A percentile compares a stretch with the other conserved stretches of the same genome.
These are phyloP conservation scores for Fusarium sp. DNA, from an alignment of 2,329 filamentous ascomycete genomes.

Conservation along the genomic window DNA sequence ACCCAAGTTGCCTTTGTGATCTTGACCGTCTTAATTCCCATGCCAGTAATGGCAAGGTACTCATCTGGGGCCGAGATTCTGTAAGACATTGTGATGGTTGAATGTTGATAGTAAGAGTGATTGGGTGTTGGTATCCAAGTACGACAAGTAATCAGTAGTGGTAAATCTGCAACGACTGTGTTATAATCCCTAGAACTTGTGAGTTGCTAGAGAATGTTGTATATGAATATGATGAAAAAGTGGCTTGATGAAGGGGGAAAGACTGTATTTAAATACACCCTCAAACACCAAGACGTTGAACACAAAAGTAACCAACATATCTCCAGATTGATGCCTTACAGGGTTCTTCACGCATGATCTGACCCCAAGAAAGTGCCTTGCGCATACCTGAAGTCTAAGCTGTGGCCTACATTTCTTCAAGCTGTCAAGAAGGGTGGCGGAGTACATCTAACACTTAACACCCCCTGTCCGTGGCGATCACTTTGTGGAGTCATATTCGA, in stretches of 20 bases:
- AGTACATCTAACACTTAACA: not conserved
- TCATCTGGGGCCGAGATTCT: constrained; percentile 80
- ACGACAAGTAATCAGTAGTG: not conserved
- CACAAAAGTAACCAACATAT: not conserved
- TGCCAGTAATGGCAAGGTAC: constrained; percentile 89
- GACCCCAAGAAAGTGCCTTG: constrained; percentile 17
- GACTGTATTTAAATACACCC: constrained; percentile 26
- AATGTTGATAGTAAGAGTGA: not conserved
- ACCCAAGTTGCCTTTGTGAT: constrained; percentile 84
- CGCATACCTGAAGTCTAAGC: not conserved
- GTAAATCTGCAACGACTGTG: constrained; percentile 19
- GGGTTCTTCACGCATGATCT: constrained; percentile 1
- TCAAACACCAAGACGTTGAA: not conserved
- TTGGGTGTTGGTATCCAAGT: not conserved
- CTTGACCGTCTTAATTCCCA: constrained; percentile 77
- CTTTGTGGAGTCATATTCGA: constrained; percentile 12
- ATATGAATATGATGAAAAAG: not conserved
- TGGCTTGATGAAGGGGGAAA: constrained; percentile 8
- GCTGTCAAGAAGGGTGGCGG: constrained; percentile 20
- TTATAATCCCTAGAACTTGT: constrained; percentile 15
- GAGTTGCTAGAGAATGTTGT: constrained; percentile 8
- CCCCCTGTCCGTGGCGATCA: constrained; percentile 6
- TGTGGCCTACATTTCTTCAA: not conserved
- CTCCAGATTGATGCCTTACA: constrained; percentile 9
- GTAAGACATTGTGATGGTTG: constrained; percentile 64